Evolutionary conservation across 805 yeast species (phyloP).

Genomic region (Pichia cephalocereana): DNA sequence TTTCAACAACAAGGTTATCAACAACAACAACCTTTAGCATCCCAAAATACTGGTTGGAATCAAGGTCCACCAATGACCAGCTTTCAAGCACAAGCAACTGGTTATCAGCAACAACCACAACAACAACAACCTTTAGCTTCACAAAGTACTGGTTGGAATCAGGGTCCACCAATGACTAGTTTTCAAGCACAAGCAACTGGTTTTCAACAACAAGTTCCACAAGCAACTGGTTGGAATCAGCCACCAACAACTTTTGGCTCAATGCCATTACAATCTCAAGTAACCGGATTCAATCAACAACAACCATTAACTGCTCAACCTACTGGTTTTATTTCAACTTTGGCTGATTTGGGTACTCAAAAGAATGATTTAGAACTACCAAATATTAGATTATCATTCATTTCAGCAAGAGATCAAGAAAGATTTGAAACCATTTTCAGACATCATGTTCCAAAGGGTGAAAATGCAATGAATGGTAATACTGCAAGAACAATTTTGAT

Average conservation of each 20-base stretch:
- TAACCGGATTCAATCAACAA: conserved; percentile 30
- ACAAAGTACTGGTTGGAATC: conserved; percentile 33
- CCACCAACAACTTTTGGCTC: conserved; percentile 31
- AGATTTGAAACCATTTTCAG: conserved; percentile 81
- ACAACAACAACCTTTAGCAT: conserved; percentile 6
- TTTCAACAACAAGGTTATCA: conserved; percentile 8
- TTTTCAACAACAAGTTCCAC: conserved; percentile 29
- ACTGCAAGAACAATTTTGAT: conserved; percentile 72
- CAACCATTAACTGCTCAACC: conserved; percentile 31
- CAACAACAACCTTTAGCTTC: conserved; percentile 14
- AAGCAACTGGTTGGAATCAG: conserved; percentile 32
- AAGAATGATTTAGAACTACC: conserved; percentile 60
- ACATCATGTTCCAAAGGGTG: conserved; percentile 66
- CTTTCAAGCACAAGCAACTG: conserved; percentile 15
- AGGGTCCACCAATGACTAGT: conserved; percentile 10
- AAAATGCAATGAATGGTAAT: conserved; percentile 57
- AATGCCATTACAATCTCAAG: conserved; percentile 28
- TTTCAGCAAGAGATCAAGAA: conserved; percentile 76
- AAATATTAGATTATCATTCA: conserved; percentile 69
- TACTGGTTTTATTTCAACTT: conserved; percentile 36
- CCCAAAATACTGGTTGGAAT: conserved; percentile 28
- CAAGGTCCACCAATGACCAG: conserved; percentile 20
- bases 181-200: conserved; percentile 15
- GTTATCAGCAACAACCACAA: conserved; percentile 9
- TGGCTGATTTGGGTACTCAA: conserved; percentile 10